Conservation (phyloP, 176 grass and related monocot species). For the Oryza nivara region DNA sequence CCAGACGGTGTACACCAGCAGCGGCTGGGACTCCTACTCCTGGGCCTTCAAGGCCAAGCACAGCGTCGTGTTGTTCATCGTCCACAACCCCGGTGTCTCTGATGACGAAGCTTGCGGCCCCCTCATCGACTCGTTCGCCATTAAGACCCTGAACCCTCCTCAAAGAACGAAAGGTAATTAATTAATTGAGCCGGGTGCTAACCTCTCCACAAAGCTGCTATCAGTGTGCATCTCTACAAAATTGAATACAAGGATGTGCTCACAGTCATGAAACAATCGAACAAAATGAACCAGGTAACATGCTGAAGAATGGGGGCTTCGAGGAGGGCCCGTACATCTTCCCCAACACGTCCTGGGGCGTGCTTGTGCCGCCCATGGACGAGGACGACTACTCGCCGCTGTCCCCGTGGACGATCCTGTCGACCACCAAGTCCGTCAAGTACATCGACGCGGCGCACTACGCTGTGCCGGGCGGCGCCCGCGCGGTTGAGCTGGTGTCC, state of each 20-base stretch:
- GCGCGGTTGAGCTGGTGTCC: constrained; percentile 63
- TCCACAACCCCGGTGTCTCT: constrained; percentile 51
- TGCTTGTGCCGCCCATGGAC: constrained; percentile 64
- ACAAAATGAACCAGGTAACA: neutral
- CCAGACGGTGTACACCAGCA: constrained; percentile 61
- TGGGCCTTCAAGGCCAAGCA: constrained; percentile 52
- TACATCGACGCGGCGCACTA: constrained; percentile 66
- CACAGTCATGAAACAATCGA: neutral
- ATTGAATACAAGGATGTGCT: neutral
- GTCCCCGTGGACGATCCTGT: constrained; percentile 50
- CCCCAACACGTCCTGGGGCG: constrained; percentile 48
- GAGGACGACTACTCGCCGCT: constrained; percentile 67
- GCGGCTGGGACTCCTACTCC: constrained; percentile 66
- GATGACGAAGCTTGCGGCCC: constrained; percentile 57
- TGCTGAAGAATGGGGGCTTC: constrained; percentile 54
- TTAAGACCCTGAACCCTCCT: constrained; percentile 40
- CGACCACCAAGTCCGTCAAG: constrained; percentile 52
- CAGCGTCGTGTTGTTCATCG: constrained; percentile 26
- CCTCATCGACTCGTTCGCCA: constrained; percentile 51
- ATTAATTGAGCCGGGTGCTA: neutral
- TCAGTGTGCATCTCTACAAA: neutral
- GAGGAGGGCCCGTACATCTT: constrained; percentile 66
- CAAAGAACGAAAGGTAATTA: constrained; percentile 32
- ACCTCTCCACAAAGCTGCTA: neutral
- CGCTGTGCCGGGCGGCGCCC: constrained; percentile 51